phyloP scores from a whole-genome alignment of 352 stramenopile genomes.

The Globisporangium paddicum region DNA sequence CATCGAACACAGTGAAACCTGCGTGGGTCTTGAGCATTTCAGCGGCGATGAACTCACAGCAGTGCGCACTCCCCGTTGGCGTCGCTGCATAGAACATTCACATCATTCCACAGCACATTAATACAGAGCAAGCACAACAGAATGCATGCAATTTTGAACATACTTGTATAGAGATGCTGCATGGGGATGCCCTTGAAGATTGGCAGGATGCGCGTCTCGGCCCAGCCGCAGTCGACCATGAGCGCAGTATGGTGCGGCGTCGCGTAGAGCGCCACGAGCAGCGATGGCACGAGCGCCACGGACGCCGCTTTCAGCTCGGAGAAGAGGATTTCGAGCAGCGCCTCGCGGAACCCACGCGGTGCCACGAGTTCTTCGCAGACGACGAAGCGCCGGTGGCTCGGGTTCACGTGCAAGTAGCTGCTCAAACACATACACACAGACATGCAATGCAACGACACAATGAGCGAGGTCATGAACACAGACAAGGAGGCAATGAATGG shows the following conservation, averaged over 20 bases:
- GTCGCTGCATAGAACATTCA: slow-evolving; percentile 24
- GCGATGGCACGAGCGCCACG: slow-evolving; percentile 63
- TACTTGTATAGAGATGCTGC: slow-evolving; percentile 63
- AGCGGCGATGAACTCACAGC: slow-evolving; percentile 32
- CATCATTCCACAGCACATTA: neutral
- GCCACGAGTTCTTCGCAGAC: slow-evolving; percentile 76
- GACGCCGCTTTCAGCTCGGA: slow-evolving; percentile 55
- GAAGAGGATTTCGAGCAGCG: slow-evolving; percentile 60
- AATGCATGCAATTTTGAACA: neutral
- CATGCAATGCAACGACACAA: neutral
- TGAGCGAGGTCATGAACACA: too few species aligned
- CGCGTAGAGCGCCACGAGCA: slow-evolving; percentile 60
- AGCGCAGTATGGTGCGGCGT: slow-evolving; percentile 73
- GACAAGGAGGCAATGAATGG: neutral
- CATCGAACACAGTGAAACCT: slow-evolving; percentile 18
- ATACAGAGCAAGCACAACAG: neutral
- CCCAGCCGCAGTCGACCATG: slow-evolving; percentile 74
- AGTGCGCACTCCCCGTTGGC: slow-evolving; percentile 33
- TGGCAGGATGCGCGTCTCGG: slow-evolving; percentile 66
- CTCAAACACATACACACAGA: neutral
- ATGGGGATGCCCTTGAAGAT: slow-evolving; percentile 83
- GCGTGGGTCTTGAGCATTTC: slow-evolving; percentile 19
- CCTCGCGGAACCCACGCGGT: slow-evolving; percentile 54
- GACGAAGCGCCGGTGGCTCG: slow-evolving; percentile 64
- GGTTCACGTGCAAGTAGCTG: slow-evolving; percentile 69